Evolutionary conservation across 306 rosid species (phyloP).

Genomic region (Rosa lucieae): DNA sequence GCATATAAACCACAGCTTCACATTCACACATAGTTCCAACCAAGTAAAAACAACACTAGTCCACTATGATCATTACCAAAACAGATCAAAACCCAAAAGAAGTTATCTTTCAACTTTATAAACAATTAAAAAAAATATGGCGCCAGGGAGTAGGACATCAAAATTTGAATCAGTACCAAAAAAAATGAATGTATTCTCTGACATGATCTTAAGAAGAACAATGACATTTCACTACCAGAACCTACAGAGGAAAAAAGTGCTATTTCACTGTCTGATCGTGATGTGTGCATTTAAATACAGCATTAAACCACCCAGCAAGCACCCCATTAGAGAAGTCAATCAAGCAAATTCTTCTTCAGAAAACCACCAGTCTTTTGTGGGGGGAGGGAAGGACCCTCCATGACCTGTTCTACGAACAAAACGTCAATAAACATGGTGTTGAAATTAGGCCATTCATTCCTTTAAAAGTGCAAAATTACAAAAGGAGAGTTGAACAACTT

Average conservation of each 20-base stretch:
- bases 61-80: neutral
- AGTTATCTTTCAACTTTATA: neutral
- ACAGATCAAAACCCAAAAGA: neutral
- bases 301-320: conserved; percentile 29
- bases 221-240: conserved; percentile 38
- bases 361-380: conserved; percentile 17
- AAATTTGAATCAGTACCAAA: conserved; percentile 27
- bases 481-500: neutral
- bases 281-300: conserved; percentile 4
- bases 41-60: neutral
- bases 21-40: neutral
- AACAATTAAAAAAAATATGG: conserved; percentile 10
- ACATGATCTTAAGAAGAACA: conserved; percentile 31
- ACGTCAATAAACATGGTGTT: conserved; percentile 24
- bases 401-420: conserved; percentile 15
- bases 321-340: conserved; percentile 23
- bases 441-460: neutral
- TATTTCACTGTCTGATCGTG: neutral
- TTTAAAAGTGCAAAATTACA: neutral
- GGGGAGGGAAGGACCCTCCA: conserved; percentile 12
- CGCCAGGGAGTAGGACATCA: conserved; percentile 26
- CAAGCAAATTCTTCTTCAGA: conserved; percentile 10
- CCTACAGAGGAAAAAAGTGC: neutral
- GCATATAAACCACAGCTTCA: neutral
- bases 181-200: conserved; percentile 24